A percentile compares a stretch with the other conserved stretches of the same genome.
phyloP scores from a whole-genome alignment of 306 rosid genomes.

The Cicer pinnatifidum region DNA sequence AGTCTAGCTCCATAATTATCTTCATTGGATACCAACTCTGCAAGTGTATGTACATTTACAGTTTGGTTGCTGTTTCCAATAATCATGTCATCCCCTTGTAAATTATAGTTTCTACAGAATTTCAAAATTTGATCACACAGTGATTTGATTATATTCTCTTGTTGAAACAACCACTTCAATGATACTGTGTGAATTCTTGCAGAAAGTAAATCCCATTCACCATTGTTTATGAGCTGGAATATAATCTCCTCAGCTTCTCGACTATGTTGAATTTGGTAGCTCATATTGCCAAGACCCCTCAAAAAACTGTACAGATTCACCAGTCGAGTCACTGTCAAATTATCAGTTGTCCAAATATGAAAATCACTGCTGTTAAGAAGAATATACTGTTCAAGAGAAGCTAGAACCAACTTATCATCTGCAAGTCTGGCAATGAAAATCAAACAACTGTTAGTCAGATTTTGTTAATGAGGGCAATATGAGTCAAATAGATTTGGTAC shows the following conservation, averaged over 20 bases:
- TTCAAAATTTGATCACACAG: conserved; percentile 71
- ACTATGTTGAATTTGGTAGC: conserved; percentile 66
- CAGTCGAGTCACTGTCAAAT: conserved; percentile 56
- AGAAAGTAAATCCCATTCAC: conserved; percentile 76
- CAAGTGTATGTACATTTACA: conserved; percentile 59
- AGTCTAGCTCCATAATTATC: conserved; percentile 73
- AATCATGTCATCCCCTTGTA: conserved; percentile 47
- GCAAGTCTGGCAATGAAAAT: conserved; percentile 67
- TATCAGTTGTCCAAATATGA: conserved; percentile 49
- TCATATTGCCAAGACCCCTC: conserved; percentile 66
- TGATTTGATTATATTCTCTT: conserved; percentile 63
- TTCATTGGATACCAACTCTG: conserved; percentile 69
- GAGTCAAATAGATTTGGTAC: conserved; percentile 32
- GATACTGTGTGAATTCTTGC: conserved; percentile 72
- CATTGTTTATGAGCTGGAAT: conserved; percentile 62
- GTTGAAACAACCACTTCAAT: conserved; percentile 90
- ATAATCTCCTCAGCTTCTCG: conserved; percentile 76
- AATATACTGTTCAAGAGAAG: conserved; percentile 85
- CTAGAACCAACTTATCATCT: conserved; percentile 83
- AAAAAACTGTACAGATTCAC: conserved; percentile 75
- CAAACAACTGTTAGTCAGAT: conserved; percentile 44
- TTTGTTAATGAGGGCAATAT: conserved; percentile 16
- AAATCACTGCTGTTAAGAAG: conserved; percentile 61
- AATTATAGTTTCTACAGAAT: conserved; percentile 61
- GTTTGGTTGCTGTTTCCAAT: conserved; percentile 47